Conservation (phyloP, 148 eudicot genomes). For the Rhododendron vialii region DNA sequence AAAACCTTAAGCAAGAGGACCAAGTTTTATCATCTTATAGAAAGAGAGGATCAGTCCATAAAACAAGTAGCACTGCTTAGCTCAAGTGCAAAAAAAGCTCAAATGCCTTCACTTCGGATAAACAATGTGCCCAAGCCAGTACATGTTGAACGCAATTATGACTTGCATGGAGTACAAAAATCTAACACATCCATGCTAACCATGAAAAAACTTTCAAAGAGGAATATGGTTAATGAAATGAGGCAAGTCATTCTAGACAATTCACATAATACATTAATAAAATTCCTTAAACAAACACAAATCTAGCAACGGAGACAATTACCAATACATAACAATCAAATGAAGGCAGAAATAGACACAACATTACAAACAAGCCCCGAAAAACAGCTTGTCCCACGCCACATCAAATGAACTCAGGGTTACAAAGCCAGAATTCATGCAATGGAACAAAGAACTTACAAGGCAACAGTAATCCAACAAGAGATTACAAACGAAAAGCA, state of each 20-base stretch:
- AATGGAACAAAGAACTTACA: background rate
- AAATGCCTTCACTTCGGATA: background rate
- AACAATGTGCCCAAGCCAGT: background rate
- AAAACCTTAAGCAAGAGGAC: background rate
- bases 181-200: background rate
- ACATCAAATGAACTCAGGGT: background rate
- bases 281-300: background rate
- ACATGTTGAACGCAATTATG: too few relatives aligned
- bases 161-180: too few relatives aligned
- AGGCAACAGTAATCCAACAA: background rate
- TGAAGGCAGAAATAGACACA: background rate
- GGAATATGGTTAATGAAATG: background rate
- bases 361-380: background rate
- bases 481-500: background rate
- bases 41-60: background rate
- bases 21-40: background rate
- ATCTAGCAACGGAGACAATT: background rate
- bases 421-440: background rate
- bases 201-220: background rate
- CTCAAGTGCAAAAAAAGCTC: background rate
- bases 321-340: background rate
- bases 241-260: background rate
- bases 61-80: background rate
- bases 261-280: background rate
- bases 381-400: background rate